These are phyloP conservation scores for Fennellomyces sp. DNA, from an alignment of 371 early-diverging fungal species.

Conservation along the genomic window DNA sequence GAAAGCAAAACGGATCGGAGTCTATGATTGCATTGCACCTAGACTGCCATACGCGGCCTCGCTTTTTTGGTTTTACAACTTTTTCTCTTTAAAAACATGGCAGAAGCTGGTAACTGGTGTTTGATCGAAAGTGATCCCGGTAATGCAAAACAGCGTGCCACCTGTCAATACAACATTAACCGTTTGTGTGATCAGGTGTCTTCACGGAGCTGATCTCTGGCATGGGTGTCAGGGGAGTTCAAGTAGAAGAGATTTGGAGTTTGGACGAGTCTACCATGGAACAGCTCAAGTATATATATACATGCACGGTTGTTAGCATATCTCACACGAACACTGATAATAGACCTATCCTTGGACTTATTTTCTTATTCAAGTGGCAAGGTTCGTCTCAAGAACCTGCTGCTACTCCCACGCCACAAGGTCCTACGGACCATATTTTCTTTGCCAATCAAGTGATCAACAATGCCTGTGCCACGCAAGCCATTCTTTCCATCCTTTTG, in stretches of 20 bases:
- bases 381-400: constrained; percentile 30
- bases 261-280: constrained; percentile 65
- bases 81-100: constrained; percentile 38
- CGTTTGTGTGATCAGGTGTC: constrained; percentile 57
- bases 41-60: too few relatives aligned
- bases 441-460: constrained; percentile 78
- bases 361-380: constrained; percentile 92
- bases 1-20: too few relatives aligned
- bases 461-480: constrained; percentile 96
- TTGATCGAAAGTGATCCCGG: constrained; percentile 91
- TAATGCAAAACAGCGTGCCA: too few relatives aligned
- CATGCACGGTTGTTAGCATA: too few relatives aligned
- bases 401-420: constrained; percentile 27
- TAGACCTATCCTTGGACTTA: constrained; percentile 80
- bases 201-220: constrained; percentile 88
- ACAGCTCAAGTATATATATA: constrained; percentile 59
- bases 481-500: constrained; percentile 85
- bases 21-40: too few relatives aligned
- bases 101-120: constrained; percentile 82
- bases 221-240: constrained; percentile 83
- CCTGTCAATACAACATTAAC: too few relatives aligned
- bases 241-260: constrained; percentile 85
- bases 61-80: too few relatives aligned
- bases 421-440: constrained; percentile 55
- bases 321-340: not conserved